phyloP scores from a whole-genome alignment of 768 basidiomycete species.

The Termitomyces sp. region DNA sequence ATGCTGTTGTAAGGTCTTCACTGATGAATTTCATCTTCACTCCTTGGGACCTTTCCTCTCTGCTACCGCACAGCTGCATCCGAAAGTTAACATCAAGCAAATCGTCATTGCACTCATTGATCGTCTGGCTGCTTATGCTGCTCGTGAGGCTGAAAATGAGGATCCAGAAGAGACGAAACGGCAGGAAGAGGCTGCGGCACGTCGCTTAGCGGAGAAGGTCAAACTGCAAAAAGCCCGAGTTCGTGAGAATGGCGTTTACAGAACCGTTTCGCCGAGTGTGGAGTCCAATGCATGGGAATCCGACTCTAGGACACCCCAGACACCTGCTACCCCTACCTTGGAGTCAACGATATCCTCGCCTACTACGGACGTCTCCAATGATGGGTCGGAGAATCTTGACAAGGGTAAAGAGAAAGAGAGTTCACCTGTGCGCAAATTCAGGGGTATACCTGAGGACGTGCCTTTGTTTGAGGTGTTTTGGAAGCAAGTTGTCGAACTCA shows the following conservation, averaged over 20 bases:
- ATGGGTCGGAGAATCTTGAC: slow-evolving; percentile 21
- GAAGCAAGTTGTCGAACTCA: slow-evolving; percentile 96
- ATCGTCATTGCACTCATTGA: slow-evolving; percentile 98
- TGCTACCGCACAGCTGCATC: slow-evolving; percentile 93
- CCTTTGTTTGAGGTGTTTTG: slow-evolving; percentile 98
- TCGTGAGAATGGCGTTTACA: slow-evolving; percentile 46
- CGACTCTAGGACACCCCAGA: slow-evolving; percentile 31
- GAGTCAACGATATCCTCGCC: slow-evolving; percentile 28
- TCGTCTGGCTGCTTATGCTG: slow-evolving; percentile 92
- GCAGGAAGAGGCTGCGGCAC: slow-evolving; percentile 91
- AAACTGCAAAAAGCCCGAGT: slow-evolving; percentile 64
- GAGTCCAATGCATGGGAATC: slow-evolving; percentile 45
- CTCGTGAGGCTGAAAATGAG: slow-evolving; percentile 95
- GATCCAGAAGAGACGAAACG: slow-evolving; percentile 91
- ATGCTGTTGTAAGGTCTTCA: slow-evolving; percentile 71
- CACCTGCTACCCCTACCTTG: slow-evolving; percentile 25
- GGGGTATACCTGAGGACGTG: slow-evolving; percentile 94
- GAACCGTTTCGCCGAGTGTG: slow-evolving; percentile 28
- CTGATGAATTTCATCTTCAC: slow-evolving; percentile 97
- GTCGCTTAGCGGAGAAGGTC: slow-evolving; percentile 84
- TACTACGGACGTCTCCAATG: slow-evolving; percentile 20
- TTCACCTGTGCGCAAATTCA: slow-evolving; percentile 69
- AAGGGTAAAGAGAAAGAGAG: slow-evolving; percentile 65
- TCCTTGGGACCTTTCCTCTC: slow-evolving; percentile 95
- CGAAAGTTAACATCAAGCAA: slow-evolving; percentile 97